Evolutionary conservation across 306 rosid species (phyloP).

Genomic region (Oemleria cerasiformis): DNA sequence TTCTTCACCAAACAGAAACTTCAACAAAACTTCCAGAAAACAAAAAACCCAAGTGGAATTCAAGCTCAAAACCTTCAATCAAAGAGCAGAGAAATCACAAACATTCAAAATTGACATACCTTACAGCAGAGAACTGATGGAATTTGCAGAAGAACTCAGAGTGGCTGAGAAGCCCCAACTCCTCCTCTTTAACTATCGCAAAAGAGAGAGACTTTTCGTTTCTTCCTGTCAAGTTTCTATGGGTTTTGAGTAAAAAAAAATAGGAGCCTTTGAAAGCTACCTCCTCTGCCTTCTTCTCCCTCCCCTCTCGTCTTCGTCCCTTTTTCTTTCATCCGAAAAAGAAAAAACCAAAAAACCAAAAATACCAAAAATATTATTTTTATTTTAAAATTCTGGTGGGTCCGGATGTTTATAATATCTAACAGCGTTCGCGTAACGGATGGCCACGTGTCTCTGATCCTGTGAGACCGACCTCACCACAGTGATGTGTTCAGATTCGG

Average conservation of each 20-base stretch:
- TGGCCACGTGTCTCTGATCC: constrained; percentile 35
- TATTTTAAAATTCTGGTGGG: constrained; percentile 15
- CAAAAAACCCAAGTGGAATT: constrained; percentile 12
- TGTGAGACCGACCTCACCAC: constrained; percentile 28
- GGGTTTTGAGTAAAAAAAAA: constrained; percentile 52
- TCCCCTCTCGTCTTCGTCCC: constrained; percentile 10
- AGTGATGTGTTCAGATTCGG: constrained; percentile 26
- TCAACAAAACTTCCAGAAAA: background rate
- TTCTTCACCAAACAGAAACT: constrained; percentile 10
- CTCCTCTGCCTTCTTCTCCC: constrained; percentile 32
- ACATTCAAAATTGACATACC: constrained; percentile 27
- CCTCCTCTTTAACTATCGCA: background rate
- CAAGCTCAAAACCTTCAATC: constrained; percentile 16
- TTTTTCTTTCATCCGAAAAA: background rate
- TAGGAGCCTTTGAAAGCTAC: constrained; percentile 32
- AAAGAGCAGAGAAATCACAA: constrained; percentile 1
- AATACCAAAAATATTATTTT: background rate
- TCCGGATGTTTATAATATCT: constrained; percentile 22
- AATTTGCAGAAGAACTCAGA: constrained; percentile 16
- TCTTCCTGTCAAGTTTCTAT: constrained; percentile 10
- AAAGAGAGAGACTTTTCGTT: constrained; percentile 36
- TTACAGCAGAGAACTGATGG: constrained; percentile 9
- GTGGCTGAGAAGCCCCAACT: constrained; percentile 3
- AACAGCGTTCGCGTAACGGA: background rate
- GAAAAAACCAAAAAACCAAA: background rate